phyloP scores from a whole-genome alignment of 2,329 filamentous ascomycete species.

The Xylaria hypoxylon region DNA sequence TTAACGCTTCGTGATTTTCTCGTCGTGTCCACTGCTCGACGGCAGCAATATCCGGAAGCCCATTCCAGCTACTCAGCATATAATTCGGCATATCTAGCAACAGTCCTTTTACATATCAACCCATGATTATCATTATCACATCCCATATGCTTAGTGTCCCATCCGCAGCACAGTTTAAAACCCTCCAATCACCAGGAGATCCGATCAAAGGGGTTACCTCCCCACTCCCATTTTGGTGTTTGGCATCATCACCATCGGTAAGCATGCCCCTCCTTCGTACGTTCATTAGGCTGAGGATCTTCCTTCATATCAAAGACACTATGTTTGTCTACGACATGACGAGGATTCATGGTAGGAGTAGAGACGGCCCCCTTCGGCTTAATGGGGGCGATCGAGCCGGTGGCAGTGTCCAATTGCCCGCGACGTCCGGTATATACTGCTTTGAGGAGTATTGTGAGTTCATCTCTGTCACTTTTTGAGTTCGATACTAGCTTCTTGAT shows the following conservation, averaged over 20 bases:
- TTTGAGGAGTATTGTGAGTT: slow-evolving; percentile 16
- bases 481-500: slow-evolving; percentile 25
- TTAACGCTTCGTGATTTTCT: not conserved
- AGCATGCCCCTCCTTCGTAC: not conserved
- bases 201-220: slow-evolving; percentile 11
- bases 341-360: not conserved
- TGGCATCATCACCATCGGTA: not conserved
- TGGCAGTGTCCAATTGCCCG: not conserved
- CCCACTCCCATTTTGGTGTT: not conserved
- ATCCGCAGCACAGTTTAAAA: not conserved
- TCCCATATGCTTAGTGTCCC: not conserved
- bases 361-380: not conserved
- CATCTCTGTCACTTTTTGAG: slow-evolving; percentile 10
- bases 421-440: slow-evolving; percentile 29
- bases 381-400: slow-evolving; percentile 23
- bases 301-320: not conserved
- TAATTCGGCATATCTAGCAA: not conserved
- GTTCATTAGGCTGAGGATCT: not conserved
- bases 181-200: slow-evolving; percentile 29
- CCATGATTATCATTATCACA: not conserved
- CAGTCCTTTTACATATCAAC: not conserved
- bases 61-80: slow-evolving; percentile 3
- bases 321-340: not conserved
- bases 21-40: not conserved
- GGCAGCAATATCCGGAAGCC: not conserved